phyloP scores from a whole-genome alignment of 2,329 filamentous ascomycete genomes.

The Chaetomium sp. region DNA sequence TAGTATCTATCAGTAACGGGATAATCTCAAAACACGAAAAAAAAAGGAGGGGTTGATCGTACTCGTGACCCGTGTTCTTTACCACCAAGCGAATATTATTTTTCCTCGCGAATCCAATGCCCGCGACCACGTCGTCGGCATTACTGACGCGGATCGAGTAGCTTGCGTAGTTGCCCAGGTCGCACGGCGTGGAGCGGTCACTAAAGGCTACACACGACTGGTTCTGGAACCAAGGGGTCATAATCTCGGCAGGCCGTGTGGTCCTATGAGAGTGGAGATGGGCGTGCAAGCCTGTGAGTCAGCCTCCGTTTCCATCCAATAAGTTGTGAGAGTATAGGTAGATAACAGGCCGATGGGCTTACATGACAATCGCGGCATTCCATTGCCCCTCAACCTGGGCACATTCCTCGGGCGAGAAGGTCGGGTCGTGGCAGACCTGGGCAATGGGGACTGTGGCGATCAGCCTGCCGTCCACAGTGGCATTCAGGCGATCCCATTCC shows the following conservation, averaged over 20 bases:
- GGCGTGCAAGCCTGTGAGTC: neutral
- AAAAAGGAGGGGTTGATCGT: conserved; percentile 3
- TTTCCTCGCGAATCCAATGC: conserved; percentile 8
- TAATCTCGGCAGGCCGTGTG: neutral
- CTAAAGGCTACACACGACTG: neutral
- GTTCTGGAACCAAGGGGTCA: conserved; percentile 2
- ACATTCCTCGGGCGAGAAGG: neutral
- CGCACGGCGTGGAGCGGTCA: neutral
- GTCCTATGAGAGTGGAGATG: neutral
- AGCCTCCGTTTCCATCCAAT: neutral
- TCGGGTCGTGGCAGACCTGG: neutral
- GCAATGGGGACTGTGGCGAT: neutral
- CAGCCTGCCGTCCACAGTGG: neutral
- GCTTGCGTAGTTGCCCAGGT: neutral
- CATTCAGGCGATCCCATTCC: neutral
- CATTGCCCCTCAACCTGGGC: neutral
- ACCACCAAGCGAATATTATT: conserved; percentile 34
- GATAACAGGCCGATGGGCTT: neutral
- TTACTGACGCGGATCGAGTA: conserved; percentile 10
- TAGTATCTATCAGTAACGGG: neutral
- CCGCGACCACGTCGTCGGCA: conserved; percentile 1
- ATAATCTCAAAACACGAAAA: neutral
- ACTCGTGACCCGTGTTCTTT: conserved; percentile 39
- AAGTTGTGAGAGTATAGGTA: neutral
- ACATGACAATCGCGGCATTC: neutral